Conservation (phyloP, 495 filamentous ascomycete species). For the Aspergillus asperescens region DNA sequence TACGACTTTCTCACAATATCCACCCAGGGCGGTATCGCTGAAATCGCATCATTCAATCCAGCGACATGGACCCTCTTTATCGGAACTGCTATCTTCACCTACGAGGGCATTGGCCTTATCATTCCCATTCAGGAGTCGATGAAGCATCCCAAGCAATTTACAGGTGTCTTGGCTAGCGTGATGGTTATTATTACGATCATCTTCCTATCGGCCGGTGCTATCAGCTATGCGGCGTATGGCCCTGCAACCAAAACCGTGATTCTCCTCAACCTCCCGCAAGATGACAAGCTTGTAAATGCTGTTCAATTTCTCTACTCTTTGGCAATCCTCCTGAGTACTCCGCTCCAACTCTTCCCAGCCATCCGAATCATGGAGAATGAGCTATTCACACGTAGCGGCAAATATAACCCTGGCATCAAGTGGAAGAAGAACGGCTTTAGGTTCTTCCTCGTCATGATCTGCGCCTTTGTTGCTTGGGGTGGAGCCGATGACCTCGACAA, state of each 20-base stretch:
- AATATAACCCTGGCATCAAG: slow-evolving; percentile 93
- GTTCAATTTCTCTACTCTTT: slow-evolving; percentile 94
- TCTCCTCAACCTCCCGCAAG: slow-evolving; percentile 91
- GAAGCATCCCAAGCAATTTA: slow-evolving; percentile 82
- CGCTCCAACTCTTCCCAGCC: slow-evolving; percentile 89
- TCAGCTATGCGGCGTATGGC: slow-evolving; percentile 95
- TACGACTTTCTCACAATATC: slow-evolving; percentile 86
- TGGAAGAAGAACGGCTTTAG: slow-evolving; percentile 98
- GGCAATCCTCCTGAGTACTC: slow-evolving; percentile 89
- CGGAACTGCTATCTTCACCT: slow-evolving; percentile 97
- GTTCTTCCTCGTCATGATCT: slow-evolving; percentile 82
- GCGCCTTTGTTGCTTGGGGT: slow-evolving; percentile 81
- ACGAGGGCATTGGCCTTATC: slow-evolving; percentile 96
- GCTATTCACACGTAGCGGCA: slow-evolving; percentile 77
- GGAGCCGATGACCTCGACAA: slow-evolving; percentile 94
- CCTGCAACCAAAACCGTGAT: slow-evolving; percentile 93
- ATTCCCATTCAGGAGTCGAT: slow-evolving; percentile 98
- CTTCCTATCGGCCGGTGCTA: slow-evolving; percentile 83
- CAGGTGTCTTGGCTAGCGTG: slow-evolving; percentile 73
- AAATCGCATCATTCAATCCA: slow-evolving; percentile 81
- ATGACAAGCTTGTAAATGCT: slow-evolving; percentile 89
- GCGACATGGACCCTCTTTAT: slow-evolving; percentile 94
- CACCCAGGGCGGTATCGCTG: slow-evolving; percentile 66
- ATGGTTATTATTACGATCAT: slow-evolving; percentile 93
- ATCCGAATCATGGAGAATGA: slow-evolving; percentile 71